Evolutionary conservation across 2,329 filamentous ascomycete species (phyloP).

Genomic region (Fusarium anthophilum): DNA sequence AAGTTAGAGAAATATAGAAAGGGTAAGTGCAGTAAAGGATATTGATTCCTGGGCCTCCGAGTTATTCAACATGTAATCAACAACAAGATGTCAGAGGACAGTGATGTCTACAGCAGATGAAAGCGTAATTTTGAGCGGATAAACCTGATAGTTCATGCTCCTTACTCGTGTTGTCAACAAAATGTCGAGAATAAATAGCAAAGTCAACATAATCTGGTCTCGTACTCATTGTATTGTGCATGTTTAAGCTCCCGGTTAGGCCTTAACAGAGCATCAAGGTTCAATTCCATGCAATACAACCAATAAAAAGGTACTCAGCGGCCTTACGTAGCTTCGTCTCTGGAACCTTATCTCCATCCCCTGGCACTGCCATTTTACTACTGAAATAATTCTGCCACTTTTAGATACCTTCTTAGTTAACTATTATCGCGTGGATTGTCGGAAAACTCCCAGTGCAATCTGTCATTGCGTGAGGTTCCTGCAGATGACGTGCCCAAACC

Average conservation of each 20-base stretch:
- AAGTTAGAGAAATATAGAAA: neutral
- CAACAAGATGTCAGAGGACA: neutral
- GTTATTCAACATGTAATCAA: neutral
- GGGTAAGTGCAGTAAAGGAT: neutral
- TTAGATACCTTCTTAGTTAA: too few species aligned
- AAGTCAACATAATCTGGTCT: neutral
- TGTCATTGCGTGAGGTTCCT: neutral
- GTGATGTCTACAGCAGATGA: neutral
- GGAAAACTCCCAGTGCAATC: neutral
- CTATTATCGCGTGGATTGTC: neutral
- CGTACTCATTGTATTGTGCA: neutral
- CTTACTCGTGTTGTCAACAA: too few species aligned
- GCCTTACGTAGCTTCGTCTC: neutral
- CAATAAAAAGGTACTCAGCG: neutral
- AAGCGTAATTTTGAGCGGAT: too few species aligned
- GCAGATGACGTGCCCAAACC: neutral
- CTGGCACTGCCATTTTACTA: too few species aligned
- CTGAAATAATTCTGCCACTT: too few species aligned
- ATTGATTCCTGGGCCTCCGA: neutral
- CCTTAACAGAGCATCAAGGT: neutral
- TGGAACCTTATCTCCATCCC: neutral
- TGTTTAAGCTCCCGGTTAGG: accelerated
- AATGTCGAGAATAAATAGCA: accelerated
- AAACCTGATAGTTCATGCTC: too few species aligned
- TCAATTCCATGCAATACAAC: neutral